Conservation (phyloP, 495 filamentous ascomycete species). For the Penicillium canariense region DNA sequence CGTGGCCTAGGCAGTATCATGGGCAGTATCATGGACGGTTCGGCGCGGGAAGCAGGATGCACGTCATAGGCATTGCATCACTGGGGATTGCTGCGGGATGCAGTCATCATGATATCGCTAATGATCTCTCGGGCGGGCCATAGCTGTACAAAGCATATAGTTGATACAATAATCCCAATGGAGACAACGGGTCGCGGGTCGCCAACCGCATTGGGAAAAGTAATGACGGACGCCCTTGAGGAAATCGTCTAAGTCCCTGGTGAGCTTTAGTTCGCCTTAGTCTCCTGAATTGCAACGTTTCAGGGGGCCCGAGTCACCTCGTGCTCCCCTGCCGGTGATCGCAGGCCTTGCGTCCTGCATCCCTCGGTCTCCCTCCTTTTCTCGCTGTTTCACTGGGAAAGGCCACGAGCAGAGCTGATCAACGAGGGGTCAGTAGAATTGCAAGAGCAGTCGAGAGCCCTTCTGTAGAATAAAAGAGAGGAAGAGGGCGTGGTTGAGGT, state of each 20-base stretch:
- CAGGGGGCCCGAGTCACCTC: constrained; percentile 11
- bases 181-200: constrained; percentile 3
- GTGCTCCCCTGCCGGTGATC: constrained; percentile 2
- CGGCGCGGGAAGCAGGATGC: neutral
- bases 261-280: neutral
- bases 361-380: neutral
- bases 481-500: neutral
- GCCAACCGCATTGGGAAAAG: constrained; percentile 17
- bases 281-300: constrained; percentile 5
- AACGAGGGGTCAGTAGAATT: neutral
- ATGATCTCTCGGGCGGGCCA: neutral
- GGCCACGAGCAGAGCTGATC: neutral
- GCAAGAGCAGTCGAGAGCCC: neutral
- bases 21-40: neutral
- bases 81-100: neutral
- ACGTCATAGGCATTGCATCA: constrained; percentile 14
- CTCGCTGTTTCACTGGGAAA: neutral
- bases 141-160: too few species aligned
- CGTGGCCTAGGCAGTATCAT: neutral
- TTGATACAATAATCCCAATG: neutral
- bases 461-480: constrained; percentile 3
- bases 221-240: constrained; percentile 8
- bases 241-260: neutral
- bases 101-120: constrained; percentile 14
- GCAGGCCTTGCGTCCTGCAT: constrained; percentile 4